Conservation (phyloP, 2,329 filamentous ascomycete species). For the Hypoxylon sp. region DNA sequence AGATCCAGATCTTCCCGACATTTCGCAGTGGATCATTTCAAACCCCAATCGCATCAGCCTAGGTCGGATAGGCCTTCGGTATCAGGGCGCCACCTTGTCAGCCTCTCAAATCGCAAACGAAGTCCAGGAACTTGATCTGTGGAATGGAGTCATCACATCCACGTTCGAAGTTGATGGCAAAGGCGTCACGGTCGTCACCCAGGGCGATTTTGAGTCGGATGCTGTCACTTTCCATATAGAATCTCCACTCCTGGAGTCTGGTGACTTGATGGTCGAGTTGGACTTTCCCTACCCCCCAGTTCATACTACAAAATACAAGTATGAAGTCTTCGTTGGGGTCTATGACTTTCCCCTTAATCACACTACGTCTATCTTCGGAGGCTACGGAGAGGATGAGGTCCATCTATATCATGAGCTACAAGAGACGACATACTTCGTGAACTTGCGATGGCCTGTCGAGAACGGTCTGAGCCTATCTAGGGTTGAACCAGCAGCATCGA, state of each 20-base stretch:
- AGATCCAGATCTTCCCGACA: conserved; percentile 46
- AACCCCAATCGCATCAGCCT: conserved; percentile 56
- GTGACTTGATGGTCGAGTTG: conserved; percentile 49
- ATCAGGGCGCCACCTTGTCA: conserved; percentile 44
- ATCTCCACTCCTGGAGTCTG: conserved; percentile 46
- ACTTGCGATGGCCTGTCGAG: conserved; percentile 46
- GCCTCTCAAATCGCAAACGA: conserved; percentile 43
- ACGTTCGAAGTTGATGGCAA: conserved; percentile 46
- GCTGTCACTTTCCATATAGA: conserved; percentile 49
- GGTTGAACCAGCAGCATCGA: conserved; percentile 39
- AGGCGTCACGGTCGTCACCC: conserved; percentile 48
- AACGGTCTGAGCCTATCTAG: conserved; percentile 34
- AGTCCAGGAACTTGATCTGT: conserved; percentile 49
- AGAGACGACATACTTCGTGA: conserved; percentile 51
- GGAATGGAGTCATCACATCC: conserved; percentile 51
- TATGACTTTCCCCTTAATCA: conserved; percentile 52
- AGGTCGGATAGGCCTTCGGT: conserved; percentile 52
- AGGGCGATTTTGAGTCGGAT: conserved; percentile 51
- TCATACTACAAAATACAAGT: conserved; percentile 52
- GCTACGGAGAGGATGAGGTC: conserved; percentile 27
- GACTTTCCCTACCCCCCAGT: conserved; percentile 55
- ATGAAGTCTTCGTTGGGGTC: conserved; percentile 53
- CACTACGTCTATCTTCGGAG: conserved; percentile 43
- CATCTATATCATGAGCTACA: conserved; percentile 51
- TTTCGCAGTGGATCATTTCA: conserved; percentile 62